Evolutionary conservation across 1,284 basidiomycete genomes (phyloP).

Genomic region (Agroathelia rolfsii): DNA sequence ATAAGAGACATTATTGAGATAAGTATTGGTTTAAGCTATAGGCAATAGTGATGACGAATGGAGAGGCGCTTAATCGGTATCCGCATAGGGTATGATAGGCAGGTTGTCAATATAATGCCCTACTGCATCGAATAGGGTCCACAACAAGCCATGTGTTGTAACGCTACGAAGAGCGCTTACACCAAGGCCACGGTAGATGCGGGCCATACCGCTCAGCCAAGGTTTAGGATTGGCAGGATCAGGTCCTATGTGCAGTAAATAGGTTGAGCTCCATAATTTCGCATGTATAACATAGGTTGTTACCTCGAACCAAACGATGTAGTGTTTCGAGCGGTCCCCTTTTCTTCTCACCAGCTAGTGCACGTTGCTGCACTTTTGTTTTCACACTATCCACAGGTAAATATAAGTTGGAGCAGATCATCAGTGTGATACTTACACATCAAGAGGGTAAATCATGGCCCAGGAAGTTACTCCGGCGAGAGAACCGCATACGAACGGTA

Average conservation of each 20-base stretch:
- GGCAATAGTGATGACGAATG: too few relatives aligned
- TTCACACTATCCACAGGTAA: constrained; percentile 62
- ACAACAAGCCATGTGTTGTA: constrained; percentile 74
- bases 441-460: constrained; percentile 77
- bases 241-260: constrained; percentile 41
- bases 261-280: constrained; percentile 7
- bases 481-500: constrained; percentile 82
- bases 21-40: too few relatives aligned
- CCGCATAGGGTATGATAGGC: too few relatives aligned
- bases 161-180: constrained; percentile 76
- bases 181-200: constrained; percentile 79
- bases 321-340: constrained; percentile 68
- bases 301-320: constrained; percentile 66
- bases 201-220: constrained; percentile 54
- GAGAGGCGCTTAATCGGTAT: too few relatives aligned
- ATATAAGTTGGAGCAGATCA: constrained; percentile 4
- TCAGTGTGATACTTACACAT: constrained; percentile 54
- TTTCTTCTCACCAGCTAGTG: constrained; percentile 66
- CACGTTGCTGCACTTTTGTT: constrained; percentile 86
- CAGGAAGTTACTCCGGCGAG: constrained; percentile 76
- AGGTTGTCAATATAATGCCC: constrained; percentile 67
- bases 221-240: constrained; percentile 66
- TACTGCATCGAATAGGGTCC: constrained; percentile 76
- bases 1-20: too few relatives aligned
- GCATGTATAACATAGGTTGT: constrained; percentile 7